A percentile compares a stretch with the other conserved stretches of the same genome.
phyloP scores from a whole-genome alignment of 352 stramenopile species.

The Thalassiosira ordinaria region DNA sequence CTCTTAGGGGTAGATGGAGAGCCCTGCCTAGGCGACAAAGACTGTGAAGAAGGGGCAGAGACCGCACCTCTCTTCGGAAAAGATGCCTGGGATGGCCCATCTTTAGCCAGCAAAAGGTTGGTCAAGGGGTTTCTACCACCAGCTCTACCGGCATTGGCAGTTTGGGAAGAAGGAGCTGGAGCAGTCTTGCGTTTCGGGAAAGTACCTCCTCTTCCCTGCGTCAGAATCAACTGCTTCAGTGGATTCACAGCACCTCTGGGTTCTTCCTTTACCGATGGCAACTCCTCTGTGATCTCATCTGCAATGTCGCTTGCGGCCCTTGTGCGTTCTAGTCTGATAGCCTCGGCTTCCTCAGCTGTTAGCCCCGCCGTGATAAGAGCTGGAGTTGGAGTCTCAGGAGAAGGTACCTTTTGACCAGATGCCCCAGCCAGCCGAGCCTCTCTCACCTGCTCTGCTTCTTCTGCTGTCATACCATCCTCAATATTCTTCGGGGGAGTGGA shows the following conservation, averaged over 20 bases:
- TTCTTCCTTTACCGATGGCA: background rate
- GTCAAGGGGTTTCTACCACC: conserved; percentile 10
- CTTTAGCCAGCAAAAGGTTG: background rate
- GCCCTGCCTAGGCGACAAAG: background rate
- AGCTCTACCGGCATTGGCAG: conserved; percentile 1
- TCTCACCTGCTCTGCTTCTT: conserved; percentile 38
- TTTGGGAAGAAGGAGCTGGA: background rate
- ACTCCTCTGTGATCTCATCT: conserved; percentile 20
- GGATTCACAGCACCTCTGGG: background rate
- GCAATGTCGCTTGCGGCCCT: too few relatives aligned
- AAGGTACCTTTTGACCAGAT: background rate
- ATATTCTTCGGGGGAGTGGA: conserved; percentile 8
- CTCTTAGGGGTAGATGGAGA: conserved; percentile 2
- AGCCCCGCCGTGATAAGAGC: conserved; percentile 6
- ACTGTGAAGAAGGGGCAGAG: background rate
- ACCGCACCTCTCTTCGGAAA: conserved; percentile 5
- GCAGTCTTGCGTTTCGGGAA: background rate
- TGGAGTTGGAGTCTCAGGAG: background rate
- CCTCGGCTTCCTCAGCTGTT: conserved; percentile 45
- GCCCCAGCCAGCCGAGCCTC: conserved; percentile 14
- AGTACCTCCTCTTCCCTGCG: conserved; percentile 4
- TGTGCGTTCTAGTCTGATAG: conserved; percentile 19
- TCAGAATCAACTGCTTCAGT: conserved; percentile 25
- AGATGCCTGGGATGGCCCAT: background rate
- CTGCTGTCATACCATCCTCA: conserved; percentile 19